These are phyloP conservation scores for Ogataea sp. DNA, from an alignment of 805 yeast genomes.

Conservation along the genomic window DNA sequence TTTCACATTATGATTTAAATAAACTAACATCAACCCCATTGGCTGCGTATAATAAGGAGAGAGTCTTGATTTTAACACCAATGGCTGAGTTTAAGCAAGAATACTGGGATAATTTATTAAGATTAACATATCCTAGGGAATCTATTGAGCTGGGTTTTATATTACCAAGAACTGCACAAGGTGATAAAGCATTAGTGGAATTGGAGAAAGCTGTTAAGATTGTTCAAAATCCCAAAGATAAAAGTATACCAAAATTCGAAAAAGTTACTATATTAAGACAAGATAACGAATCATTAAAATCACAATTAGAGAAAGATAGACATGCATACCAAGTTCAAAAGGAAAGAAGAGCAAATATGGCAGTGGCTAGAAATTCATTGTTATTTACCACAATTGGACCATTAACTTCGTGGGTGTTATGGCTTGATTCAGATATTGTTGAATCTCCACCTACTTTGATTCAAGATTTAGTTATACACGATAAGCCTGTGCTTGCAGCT, in stretches of 20 bases:
- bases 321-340: constrained; percentile 85
- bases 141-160: constrained; percentile 87
- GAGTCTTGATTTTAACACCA: constrained; percentile 82
- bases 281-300: constrained; percentile 69
- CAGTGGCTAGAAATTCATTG: constrained; percentile 86
- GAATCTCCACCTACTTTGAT: constrained; percentile 80
- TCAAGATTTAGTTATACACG: constrained; percentile 80
- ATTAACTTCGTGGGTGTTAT: constrained; percentile 86
- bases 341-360: constrained; percentile 85
- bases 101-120: constrained; percentile 81
- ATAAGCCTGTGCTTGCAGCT: constrained; percentile 84
- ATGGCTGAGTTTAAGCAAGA: constrained; percentile 77
- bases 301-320: constrained; percentile 79
- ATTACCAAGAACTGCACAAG: constrained; percentile 74
- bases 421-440: constrained; percentile 93
- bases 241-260: constrained; percentile 56
- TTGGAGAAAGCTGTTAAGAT: constrained; percentile 71
- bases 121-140: constrained; percentile 74
- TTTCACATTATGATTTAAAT: constrained; percentile 80
- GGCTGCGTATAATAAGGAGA: constrained; percentile 71
- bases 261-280: constrained; percentile 87
- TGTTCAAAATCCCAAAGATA: constrained; percentile 50
- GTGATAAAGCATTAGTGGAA: constrained; percentile 66
- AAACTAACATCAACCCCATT: constrained; percentile 60
- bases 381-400: constrained; percentile 85